phyloP scores from a whole-genome alignment of 2,329 filamentous ascomycete genomes.

The Cryphonectria radicalis region DNA sequence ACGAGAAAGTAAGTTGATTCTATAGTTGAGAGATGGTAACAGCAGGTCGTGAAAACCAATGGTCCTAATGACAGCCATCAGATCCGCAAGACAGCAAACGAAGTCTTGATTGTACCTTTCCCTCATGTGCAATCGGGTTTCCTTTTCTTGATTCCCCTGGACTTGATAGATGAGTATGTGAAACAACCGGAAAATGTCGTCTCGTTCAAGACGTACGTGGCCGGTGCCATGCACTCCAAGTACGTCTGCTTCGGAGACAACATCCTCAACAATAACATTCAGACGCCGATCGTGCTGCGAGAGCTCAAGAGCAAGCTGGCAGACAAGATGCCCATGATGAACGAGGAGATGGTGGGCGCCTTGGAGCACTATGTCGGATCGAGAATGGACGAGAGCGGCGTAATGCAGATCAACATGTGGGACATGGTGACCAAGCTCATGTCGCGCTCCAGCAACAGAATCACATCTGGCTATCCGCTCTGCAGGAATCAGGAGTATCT shows the following conservation, averaged over 20 bases:
- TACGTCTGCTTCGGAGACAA: slow-evolving; percentile 4
- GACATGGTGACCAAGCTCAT: slow-evolving; percentile 8
- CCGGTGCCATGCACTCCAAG: neutral
- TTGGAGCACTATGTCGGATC: neutral
- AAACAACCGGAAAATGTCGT: slow-evolving; percentile 6
- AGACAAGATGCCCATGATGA: slow-evolving; percentile 13
- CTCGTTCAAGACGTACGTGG: slow-evolving; percentile 9
- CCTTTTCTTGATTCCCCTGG: neutral
- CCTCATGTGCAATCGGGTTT: slow-evolving; percentile 4
- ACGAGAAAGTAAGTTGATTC: slow-evolving; percentile 3
- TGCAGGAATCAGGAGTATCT: slow-evolving; percentile 13
- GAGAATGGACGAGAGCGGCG: slow-evolving; percentile 2
- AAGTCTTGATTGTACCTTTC: slow-evolving; percentile 5
- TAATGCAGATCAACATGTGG: slow-evolving; percentile 13
- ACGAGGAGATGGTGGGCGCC: slow-evolving; percentile 11
- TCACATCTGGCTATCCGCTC: slow-evolving; percentile 11
- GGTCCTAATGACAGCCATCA: neutral
- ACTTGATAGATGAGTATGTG: slow-evolving; percentile 6
- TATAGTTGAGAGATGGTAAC: neutral
- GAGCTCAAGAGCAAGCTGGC: slow-evolving; percentile 14
- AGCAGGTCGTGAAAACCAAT: neutral
- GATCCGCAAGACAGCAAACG: slow-evolving; percentile 3
- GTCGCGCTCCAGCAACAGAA: slow-evolving; percentile 8
- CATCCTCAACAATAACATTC: neutral
- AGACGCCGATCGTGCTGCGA: neutral